Evolutionary conservation across 2,329 filamentous ascomycete species (phyloP).

Genomic region (Cladosporium halotolerans): DNA sequence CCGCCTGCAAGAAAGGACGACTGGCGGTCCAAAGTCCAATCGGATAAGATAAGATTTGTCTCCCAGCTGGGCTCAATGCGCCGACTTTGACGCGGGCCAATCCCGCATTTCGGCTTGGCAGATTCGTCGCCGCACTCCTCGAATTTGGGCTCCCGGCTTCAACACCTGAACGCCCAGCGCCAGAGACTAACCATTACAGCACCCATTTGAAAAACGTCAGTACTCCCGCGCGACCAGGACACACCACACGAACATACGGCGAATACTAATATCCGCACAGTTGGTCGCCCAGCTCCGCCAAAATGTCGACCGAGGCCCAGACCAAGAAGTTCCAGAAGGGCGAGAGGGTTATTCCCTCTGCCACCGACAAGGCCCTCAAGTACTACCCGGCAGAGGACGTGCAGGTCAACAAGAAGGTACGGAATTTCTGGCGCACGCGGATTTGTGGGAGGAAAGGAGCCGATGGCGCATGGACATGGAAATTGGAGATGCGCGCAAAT

Average conservation of each 20-base stretch:
- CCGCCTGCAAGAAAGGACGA: too few relatives aligned
- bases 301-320: constrained; percentile 35
- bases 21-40: too few relatives aligned
- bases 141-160: too few relatives aligned
- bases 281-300: constrained; percentile 18
- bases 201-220: constrained; percentile 7
- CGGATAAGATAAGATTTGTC: too few relatives aligned
- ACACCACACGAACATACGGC: background rate
- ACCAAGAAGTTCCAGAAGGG: constrained; percentile 98
- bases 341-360: constrained; percentile 81
- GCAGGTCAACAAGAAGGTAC: constrained; percentile 85
- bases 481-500: background rate
- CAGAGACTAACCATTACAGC: constrained; percentile 4
- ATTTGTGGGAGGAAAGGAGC: background rate
- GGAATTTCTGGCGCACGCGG: constrained; percentile 29
- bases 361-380: constrained; percentile 90
- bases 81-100: too few relatives aligned
- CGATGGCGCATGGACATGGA: background rate
- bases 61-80: too few relatives aligned
- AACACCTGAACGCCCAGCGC: too few relatives aligned
- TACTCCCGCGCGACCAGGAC: constrained; percentile 4
- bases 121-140: too few relatives aligned
- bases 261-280: constrained; percentile 5
- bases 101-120: too few relatives aligned
- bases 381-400: constrained; percentile 98